phyloP scores from a whole-genome alignment of 495 filamentous ascomycete genomes.

The Ramalina peruviana region DNA sequence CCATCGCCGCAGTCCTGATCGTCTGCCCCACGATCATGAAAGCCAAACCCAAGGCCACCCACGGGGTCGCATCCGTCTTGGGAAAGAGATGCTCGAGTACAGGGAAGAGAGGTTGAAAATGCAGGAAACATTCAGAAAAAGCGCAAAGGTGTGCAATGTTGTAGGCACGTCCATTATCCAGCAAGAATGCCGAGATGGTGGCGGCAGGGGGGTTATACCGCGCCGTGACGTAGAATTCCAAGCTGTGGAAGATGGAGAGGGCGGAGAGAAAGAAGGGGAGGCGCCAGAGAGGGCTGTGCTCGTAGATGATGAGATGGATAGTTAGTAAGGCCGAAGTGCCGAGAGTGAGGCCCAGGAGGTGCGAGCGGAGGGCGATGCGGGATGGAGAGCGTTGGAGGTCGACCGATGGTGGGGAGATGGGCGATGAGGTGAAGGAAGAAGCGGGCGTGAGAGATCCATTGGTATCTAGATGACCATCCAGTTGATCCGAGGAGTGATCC shows the following conservation, averaged over 20 bases:
- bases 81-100: neutral
- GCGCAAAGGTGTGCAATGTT: conserved; percentile 68
- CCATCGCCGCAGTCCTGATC: conserved; percentile 67
- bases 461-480: too few relatives aligned
- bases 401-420: neutral
- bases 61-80: conserved; percentile 9
- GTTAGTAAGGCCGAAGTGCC: conserved; percentile 38
- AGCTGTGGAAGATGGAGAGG: conserved; percentile 81
- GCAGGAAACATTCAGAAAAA: conserved; percentile 52
- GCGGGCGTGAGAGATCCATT: too few relatives aligned
- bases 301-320: conserved; percentile 28
- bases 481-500: too few relatives aligned
- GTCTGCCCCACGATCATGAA: conserved; percentile 60
- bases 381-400: conserved; percentile 39
- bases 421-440: neutral
- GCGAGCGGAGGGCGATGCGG: conserved; percentile 67
- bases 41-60: conserved; percentile 39
- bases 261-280: conserved; percentile 62
- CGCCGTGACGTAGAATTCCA: conserved; percentile 88
- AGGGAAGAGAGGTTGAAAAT: conserved; percentile 36
- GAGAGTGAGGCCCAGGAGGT: conserved; percentile 38
- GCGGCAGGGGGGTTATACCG: conserved; percentile 65
- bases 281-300: conserved; percentile 55
- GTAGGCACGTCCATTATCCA: conserved; percentile 76
- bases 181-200: conserved; percentile 58